Base-by-base conservation (phyloP, 257 asterid genomes). In the Gentiana straminea region DNA sequence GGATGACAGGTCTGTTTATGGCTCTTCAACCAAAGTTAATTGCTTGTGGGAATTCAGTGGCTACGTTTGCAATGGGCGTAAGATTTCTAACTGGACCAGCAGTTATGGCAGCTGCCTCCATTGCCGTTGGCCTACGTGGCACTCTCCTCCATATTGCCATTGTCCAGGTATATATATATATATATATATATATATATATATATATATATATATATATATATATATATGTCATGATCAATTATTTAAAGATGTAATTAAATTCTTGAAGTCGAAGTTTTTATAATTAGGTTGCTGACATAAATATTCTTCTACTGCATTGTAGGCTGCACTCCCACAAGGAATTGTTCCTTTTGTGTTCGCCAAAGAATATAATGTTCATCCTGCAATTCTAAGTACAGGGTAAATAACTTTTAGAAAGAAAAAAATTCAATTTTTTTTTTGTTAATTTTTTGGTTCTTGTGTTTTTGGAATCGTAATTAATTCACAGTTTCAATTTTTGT, bases 321-420 rank as follows among this genome's bases (percentile, higher is more conserved):
- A 89, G 98, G 96, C 98, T 8, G 98, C 98, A 51, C 95, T 90
- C 64, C 98, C 98, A 55, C 96, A 90, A 79, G 98, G 96, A 69
- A 90, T 90, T 61, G 98, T 90, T 58, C 97, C 97, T 4, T 90
- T 90, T 65, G 97, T 90, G 69, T 90, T 90, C 65, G 89, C 97
- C 3, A 90, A 90, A 73, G 97, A 90, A 62, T 90, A 90, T 79
- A 90, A 90, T 46, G 94, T 90, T 36, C 97, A 90, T 73, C 94
- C 97, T 1, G 81, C 88, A 55, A 90, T 90, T 63, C 95, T 90
- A 4, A 90, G 97, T 66, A 90, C 98, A 1, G 91, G 68, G 98
- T 90, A 76, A 82, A 85, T 65, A 43, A 67, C 59, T 36, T 7
- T 35, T 9, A 34, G 36, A 44, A 36, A 7, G 7, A 2, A 24